Evolutionary conservation across 2,329 filamentous ascomycete species (phyloP).

Genomic region (Monosporascus sp.): DNA sequence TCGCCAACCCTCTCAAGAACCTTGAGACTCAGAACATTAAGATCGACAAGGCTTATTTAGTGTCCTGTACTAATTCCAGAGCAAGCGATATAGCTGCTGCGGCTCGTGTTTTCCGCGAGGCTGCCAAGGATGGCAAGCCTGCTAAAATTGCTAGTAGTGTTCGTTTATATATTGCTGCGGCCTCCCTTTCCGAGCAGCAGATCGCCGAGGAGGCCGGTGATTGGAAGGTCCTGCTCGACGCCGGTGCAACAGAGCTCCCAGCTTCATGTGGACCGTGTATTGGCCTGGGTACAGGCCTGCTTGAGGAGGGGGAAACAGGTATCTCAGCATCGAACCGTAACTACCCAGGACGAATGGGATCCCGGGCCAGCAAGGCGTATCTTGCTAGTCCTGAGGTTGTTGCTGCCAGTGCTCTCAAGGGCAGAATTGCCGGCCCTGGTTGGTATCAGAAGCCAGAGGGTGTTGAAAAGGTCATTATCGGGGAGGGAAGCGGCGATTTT

Average conservation of each 20-base stretch:
- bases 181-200: constrained; percentile 71
- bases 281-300: constrained; percentile 68
- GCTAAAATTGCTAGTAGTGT: constrained; percentile 72
- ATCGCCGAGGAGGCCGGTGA: constrained; percentile 74
- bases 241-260: constrained; percentile 68
- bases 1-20: constrained; percentile 70
- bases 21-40: constrained; percentile 70
- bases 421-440: constrained; percentile 69
- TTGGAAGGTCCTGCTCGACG: constrained; percentile 77
- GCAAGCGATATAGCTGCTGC: constrained; percentile 35
- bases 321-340: constrained; percentile 83
- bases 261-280: constrained; percentile 82
- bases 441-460: constrained; percentile 69
- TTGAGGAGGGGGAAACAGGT: constrained; percentile 81
- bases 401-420: constrained; percentile 75
- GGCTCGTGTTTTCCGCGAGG: constrained; percentile 78
- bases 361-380: constrained; percentile 58
- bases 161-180: constrained; percentile 84
- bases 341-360: constrained; percentile 89
- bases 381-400: constrained; percentile 87
- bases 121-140: constrained; percentile 56
- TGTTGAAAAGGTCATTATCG: constrained; percentile 61
- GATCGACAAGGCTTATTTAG: constrained; percentile 78
- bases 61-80: constrained; percentile 40
- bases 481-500: constrained; percentile 63